These are phyloP conservation scores for Cornus suecica DNA, from an alignment of 148 eudicot species.

Conservation along the genomic window DNA sequence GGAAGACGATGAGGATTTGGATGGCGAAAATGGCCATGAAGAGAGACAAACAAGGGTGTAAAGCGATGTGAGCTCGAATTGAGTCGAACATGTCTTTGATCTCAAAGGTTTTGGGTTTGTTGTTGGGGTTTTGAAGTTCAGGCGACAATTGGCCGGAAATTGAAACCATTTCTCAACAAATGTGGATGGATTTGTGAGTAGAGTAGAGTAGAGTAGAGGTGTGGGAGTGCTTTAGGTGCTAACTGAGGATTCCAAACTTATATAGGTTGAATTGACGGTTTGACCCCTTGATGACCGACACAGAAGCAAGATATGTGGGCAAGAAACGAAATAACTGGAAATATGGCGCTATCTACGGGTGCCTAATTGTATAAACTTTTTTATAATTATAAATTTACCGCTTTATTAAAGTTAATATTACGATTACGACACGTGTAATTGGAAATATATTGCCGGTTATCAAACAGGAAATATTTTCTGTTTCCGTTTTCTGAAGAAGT, in stretches of 20 bases:
- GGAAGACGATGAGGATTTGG: conserved; percentile 20
- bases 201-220: background rate
- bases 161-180: background rate
- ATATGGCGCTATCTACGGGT: background rate
- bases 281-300: background rate
- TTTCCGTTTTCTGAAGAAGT: too few species aligned
- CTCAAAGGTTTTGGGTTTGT: conserved; percentile 10
- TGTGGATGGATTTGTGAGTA: too few species aligned
- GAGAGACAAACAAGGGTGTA: conserved; percentile 27
- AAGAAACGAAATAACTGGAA: background rate
- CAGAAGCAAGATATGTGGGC: background rate
- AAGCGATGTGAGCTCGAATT: conserved; percentile 14
- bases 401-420: too few species aligned
- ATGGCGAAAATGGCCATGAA: conserved; percentile 20
- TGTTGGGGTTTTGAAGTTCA: background rate
- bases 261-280: background rate
- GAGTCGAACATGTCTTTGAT: conserved; percentile 8
- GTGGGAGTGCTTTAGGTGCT: background rate
- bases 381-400: too few species aligned
- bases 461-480: too few species aligned
- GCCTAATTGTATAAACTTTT: too few species aligned
- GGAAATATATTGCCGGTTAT: too few species aligned
- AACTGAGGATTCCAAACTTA: background rate
- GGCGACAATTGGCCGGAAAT: background rate
- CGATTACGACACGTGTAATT: too few species aligned